Conservation (phyloP, 345 rosid genomes). For the Crucihimalaya himalaica region DNA sequence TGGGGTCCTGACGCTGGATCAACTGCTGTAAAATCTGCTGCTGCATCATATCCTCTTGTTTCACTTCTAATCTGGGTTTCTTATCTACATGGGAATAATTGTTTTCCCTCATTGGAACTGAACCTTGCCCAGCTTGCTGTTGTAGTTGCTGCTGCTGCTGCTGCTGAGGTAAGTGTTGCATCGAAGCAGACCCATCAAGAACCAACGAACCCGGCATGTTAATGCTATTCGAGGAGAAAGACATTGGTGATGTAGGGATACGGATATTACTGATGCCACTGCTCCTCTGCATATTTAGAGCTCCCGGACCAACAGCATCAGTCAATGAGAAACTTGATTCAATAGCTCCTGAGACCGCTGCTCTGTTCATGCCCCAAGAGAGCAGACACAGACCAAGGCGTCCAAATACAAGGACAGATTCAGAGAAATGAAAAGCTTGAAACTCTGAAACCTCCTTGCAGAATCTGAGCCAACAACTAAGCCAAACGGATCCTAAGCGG, state of each 20-base stretch:
- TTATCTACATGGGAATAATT: conserved; percentile 48
- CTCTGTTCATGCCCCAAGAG: conserved; percentile 33
- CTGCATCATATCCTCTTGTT: conserved; percentile 82
- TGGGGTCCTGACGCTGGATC: conserved; percentile 72
- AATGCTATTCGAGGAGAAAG: conserved; percentile 32
- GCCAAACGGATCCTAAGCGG: background rate
- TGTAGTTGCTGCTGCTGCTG: conserved; percentile 15
- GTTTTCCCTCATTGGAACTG: conserved; percentile 31
- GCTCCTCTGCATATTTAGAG: conserved; percentile 35
- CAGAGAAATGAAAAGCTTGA: conserved; percentile 4
- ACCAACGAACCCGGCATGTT: conserved; percentile 32
- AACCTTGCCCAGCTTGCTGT: conserved; percentile 32
- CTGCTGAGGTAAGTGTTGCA: conserved; percentile 31
- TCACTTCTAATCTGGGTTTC: conserved; percentile 81
- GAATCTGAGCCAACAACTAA: conserved; percentile 4
- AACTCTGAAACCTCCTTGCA: conserved; percentile 9
- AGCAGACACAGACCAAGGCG: background rate
- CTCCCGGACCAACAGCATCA: conserved; percentile 17
- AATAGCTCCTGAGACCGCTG: conserved; percentile 3
- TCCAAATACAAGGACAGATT: background rate
- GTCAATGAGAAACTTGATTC: conserved; percentile 28
- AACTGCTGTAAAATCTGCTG: conserved; percentile 79
- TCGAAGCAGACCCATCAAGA: conserved; percentile 38
- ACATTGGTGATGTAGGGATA: conserved; percentile 39
- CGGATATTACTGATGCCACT: conserved; percentile 31